Evolutionary conservation across 108 stramenopile species (phyloP).

Genomic region (Cyclotella atomus): DNA sequence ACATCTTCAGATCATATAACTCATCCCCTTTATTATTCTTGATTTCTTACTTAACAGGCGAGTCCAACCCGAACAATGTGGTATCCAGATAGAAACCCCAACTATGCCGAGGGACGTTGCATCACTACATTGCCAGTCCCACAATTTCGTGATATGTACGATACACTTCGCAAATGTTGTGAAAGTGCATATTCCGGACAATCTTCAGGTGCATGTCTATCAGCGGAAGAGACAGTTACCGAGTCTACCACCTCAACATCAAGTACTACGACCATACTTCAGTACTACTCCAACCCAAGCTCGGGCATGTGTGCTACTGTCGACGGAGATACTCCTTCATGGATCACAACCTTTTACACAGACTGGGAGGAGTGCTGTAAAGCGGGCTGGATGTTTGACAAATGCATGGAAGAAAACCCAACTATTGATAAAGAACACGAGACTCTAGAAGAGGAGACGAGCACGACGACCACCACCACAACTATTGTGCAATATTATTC

Average conservation of each 20-base stretch:
- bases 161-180: neutral
- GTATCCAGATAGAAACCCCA: neutral
- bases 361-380: constrained; percentile 2
- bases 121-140: neutral
- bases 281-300: neutral
- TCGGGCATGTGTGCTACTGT: neutral
- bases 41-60: neutral
- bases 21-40: neutral
- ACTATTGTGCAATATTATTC: neutral
- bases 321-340: neutral
- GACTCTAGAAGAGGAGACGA: neutral
- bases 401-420: neutral
- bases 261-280: neutral
- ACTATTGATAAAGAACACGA: neutral
- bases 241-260: neutral
- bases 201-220: constrained; percentile 1
- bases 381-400: neutral
- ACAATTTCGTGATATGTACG: constrained; percentile 2
- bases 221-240: neutral
- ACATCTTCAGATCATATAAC: neutral
- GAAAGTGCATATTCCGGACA: neutral
- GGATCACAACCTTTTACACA: neutral
- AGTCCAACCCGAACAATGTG: neutral
- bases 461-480: neutral
- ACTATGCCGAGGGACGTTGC: neutral